A percentile compares a stretch with the other conserved stretches of the same genome.
Conservation (phyloP, 352 stramenopile genomes). For the Globisporangium yorkense region DNA sequence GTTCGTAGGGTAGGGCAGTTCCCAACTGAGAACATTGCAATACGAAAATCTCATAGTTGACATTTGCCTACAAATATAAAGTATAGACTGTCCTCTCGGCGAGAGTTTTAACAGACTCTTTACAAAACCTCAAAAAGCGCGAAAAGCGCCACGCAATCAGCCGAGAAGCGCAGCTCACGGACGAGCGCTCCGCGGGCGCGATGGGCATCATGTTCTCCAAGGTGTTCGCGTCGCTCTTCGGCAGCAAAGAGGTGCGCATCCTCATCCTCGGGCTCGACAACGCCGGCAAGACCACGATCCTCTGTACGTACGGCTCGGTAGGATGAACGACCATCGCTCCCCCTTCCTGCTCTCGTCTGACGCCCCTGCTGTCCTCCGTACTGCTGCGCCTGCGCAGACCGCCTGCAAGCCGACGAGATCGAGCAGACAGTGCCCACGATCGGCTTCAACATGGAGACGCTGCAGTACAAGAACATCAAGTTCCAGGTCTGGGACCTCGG, state of each 20-base stretch:
- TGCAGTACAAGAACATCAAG: conserved; percentile 92
- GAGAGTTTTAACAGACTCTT: no score
- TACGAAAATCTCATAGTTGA: not conserved
- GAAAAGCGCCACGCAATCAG: not conserved
- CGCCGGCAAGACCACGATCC: conserved; percentile 99
- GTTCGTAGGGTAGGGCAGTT: not conserved
- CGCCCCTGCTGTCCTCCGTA: not conserved
- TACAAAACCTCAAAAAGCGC: not conserved
- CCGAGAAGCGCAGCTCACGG: not conserved
- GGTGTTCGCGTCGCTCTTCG: conserved; percentile 98
- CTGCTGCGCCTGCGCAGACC: conserved; percentile 30
- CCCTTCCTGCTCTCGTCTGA: not conserved
- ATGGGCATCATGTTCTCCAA: conserved; percentile 98
- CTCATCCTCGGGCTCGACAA: conserved; percentile 99
- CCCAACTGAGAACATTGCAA: no score
- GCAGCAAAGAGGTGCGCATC: conserved; percentile 99
- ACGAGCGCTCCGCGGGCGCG: not conserved
- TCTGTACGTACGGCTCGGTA: conserved; percentile 74
- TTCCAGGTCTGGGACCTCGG: conserved; percentile 99
- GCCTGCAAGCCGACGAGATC: conserved; percentile 90
- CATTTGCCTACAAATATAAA: not conserved
- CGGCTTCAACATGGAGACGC: conserved; percentile 95
- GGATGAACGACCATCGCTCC: no score
- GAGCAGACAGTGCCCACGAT: conserved; percentile 99
- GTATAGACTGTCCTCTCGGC: not conserved